Base-by-base conservation (phyloP, 345 rosid genomes). In the Salix purpurea region DNA sequence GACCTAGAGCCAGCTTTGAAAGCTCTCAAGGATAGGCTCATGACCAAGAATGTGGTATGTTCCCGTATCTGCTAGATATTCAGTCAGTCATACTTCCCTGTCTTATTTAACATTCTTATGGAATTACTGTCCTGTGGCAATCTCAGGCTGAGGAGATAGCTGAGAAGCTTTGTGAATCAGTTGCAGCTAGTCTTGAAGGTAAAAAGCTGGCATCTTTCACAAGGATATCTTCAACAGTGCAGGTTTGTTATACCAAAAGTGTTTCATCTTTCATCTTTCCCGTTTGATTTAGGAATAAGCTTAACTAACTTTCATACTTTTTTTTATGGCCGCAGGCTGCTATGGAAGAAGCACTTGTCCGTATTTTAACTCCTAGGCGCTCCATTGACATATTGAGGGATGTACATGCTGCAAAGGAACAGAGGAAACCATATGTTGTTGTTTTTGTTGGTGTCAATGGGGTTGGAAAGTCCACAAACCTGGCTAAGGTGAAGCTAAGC, bases 31-130 rank as follows among this genome's bases (percentile, higher is more conserved):
- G 99, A 96, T 78, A 89, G 97, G 85, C 90, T 96, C 70, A 96
- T 96, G 99, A 91, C 97, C 87, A 96, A 96, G 92, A 96, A 96
- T 85, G 99, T 96, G 94, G 99, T 94, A 91, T 81, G 91, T 78
- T 67, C 11, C 16, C 36, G 26, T 76, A 7, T 71, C 36, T 72
- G 24, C 58, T 42, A 1, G n/a, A 50, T 77, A 52, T 62, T 60
- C 19, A 52, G 7, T 74, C 69, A 16, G 61, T 68, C 10, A 21
- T 69, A 32, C 68, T 65, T 67, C n/a, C 64, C 26, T 52, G 7
- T 65, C 52, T 52, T 58, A 23, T 19, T 1, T 64, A 7, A 21
- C 67, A 23, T 69, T 65, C 65, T 73, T 72, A 74, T 73, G 70
- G 54, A 69, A 32, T 67, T 62, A n/a, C 71, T 3, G 50, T 36